These are phyloP conservation scores for Nannochloris sp. DNA, from an alignment of 139 green algal species.

Conservation along the genomic window DNA sequence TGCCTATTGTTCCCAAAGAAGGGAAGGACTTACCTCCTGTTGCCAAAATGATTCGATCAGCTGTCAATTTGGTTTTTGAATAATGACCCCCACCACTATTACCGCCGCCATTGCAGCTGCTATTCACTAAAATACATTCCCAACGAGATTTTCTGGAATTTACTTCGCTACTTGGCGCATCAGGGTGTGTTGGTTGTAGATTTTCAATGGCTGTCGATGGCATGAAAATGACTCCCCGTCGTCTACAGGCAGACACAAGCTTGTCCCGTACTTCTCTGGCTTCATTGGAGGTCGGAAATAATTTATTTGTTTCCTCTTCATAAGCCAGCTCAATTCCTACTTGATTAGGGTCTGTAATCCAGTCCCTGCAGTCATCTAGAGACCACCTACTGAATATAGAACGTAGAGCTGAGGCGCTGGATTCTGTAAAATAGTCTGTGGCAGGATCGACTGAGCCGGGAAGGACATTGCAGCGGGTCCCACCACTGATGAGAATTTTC, in stretches of 20 bases:
- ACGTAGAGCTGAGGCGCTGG: slow-evolving; percentile 35
- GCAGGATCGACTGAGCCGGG: slow-evolving; percentile 47
- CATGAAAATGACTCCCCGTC: slow-evolving; percentile 22
- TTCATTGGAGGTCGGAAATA: slow-evolving; percentile 71
- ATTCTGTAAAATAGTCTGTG: slow-evolving; percentile 68
- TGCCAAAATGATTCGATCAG: slow-evolving; percentile 43
- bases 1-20: slow-evolving; percentile 77
- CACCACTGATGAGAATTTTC: slow-evolving; percentile 84
- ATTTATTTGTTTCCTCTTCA: slow-evolving; percentile 70
- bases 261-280: slow-evolving; percentile 60
- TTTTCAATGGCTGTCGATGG: slow-evolving; percentile 41
- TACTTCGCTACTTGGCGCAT: too few relatives aligned
- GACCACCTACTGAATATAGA: slow-evolving; percentile 66
- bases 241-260: slow-evolving; percentile 58
- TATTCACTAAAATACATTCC: too few relatives aligned
- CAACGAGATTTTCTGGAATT: too few relatives aligned
- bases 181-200: slow-evolving; percentile 4
- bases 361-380: slow-evolving; percentile 56
- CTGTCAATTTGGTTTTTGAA: neutral
- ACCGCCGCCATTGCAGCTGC: slow-evolving; percentile 1
- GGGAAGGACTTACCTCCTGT: slow-evolving; percentile 78
- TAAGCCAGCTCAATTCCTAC: slow-evolving; percentile 57
- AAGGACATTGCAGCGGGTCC: slow-evolving; percentile 80
- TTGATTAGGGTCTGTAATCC: slow-evolving; percentile 45
- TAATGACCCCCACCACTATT: neutral